A percentile compares a stretch with the other conserved stretches of the same genome.
Evolutionary conservation across 345 rosid genomes (phyloP).

Genomic region (Zanthoxylum bungeanum): DNA sequence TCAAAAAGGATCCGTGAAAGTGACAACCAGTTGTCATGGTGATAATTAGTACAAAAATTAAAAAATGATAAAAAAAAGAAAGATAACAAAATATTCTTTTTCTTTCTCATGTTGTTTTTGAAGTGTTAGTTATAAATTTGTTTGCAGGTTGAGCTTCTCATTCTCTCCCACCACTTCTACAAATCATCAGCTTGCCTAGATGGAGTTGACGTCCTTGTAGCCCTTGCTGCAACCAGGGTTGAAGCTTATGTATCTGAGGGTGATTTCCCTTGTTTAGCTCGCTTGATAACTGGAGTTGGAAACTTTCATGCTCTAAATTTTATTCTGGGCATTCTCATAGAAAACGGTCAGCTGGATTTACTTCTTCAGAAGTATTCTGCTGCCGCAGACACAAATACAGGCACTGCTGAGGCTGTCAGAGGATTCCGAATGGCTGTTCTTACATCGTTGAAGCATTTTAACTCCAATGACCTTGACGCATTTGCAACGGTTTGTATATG

Average conservation of each 20-base stretch:
- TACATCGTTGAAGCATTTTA: conserved; percentile 89
- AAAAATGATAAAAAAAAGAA: too few species aligned
- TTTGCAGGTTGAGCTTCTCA: conserved; percentile 92
- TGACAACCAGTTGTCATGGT: not conserved
- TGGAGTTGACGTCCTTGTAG: conserved; percentile 97
- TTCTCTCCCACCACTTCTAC: conserved; percentile 95
- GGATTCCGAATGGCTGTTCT: conserved; percentile 97
- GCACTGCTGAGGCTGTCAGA: conserved; percentile 84
- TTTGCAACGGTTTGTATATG: conserved; percentile 72
- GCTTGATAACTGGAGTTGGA: conserved; percentile 91
- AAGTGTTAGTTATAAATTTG: conserved; percentile 7
- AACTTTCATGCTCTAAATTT: conserved; percentile 95
- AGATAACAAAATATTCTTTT: not conserved
- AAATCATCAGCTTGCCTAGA: conserved; percentile 97
- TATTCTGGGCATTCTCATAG: conserved; percentile 92
- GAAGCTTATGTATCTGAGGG: conserved; percentile 95
- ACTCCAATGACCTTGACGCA: conserved; percentile 84
- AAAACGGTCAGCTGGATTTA: conserved; percentile 91
- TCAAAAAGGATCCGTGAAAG: not conserved
- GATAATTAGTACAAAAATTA: not conserved
- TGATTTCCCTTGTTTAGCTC: conserved; percentile 90
- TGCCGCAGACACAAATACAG: conserved; percentile 76
- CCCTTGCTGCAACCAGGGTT: conserved; percentile 96
- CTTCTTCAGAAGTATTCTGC: conserved; percentile 91
- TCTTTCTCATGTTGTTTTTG: not conserved